Evolutionary conservation across 108 stramenopile species (phyloP).

Genomic region (Stephanodiscus triporus): DNA sequence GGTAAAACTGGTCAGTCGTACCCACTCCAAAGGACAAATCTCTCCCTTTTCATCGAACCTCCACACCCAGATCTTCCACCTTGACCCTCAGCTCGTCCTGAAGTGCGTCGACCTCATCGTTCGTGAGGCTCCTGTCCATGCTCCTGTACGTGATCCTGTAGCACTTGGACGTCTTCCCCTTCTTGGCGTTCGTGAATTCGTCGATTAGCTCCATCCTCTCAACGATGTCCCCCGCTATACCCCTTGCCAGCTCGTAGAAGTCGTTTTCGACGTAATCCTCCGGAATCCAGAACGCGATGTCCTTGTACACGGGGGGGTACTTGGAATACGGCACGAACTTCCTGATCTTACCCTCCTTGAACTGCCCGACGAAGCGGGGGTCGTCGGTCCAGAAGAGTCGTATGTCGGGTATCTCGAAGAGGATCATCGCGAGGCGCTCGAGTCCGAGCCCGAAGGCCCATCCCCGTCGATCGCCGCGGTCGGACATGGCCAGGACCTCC

Average conservation of each 20-base stretch:
- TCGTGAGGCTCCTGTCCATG: conserved; percentile 87
- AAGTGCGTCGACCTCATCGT: conserved; percentile 82
- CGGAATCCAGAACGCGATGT: conserved; percentile 85
- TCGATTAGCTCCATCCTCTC: conserved; percentile 84
- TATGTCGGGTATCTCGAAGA: conserved; percentile 94
- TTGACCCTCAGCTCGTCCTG: conserved; percentile 65
- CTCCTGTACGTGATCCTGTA: conserved; percentile 82
- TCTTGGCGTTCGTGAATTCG: conserved; percentile 85
- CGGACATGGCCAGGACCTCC: conserved; percentile 79
- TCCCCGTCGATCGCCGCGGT: conserved; percentile 69
- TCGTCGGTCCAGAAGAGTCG: conserved; percentile 94
- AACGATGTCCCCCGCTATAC: conserved; percentile 81
- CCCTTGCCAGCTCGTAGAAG: conserved; percentile 77
- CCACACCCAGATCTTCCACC: conserved; percentile 51
- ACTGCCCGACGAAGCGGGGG: conserved; percentile 87
- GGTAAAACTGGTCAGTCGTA: no score
- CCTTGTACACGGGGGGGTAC: conserved; percentile 86
- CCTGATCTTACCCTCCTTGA: conserved; percentile 64
- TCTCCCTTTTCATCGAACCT: conserved; percentile 53
- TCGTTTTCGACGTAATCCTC: conserved; percentile 78
- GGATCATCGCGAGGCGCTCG: conserved; percentile 92
- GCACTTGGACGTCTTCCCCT: conserved; percentile 64
- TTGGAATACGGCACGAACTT: conserved; percentile 80
- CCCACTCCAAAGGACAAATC: no score
- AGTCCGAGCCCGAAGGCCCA: conserved; percentile 98